These are phyloP conservation scores for Sclerotinia spermophila DNA, from an alignment of 2,329 filamentous ascomycete species.

Conservation along the genomic window DNA sequence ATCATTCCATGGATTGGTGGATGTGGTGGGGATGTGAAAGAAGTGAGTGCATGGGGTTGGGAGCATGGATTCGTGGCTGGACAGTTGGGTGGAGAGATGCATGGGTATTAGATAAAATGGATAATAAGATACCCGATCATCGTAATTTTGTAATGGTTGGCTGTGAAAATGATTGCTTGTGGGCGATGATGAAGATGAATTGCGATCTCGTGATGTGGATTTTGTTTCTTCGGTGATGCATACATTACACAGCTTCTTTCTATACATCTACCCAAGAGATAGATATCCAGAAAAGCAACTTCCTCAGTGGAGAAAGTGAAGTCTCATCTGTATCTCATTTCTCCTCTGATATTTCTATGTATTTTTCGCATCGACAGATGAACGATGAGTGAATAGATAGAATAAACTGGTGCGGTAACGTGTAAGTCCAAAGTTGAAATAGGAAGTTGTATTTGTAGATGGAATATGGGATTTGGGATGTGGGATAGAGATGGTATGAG, in stretches of 20 bases:
- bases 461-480: too few species aligned
- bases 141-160: background rate
- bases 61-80: background rate
- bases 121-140: slow-evolving; percentile 18
- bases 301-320: background rate
- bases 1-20: slow-evolving; percentile 2
- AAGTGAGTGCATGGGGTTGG: background rate
- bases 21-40: background rate
- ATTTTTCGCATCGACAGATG: background rate
- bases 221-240: background rate
- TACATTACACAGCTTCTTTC: background rate
- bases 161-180: background rate
- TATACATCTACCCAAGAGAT: background rate
- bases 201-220: background rate
- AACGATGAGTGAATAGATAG: background rate
- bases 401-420: background rate
- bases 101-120: slow-evolving; percentile 14
- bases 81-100: slow-evolving; percentile 3
- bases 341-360: background rate
- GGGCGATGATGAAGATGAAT: background rate
- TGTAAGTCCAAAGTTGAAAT: too few species aligned
- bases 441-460: too few species aligned
- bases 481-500: too few species aligned
- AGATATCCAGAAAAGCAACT: background rate
- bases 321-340: background rate